phyloP scores from a whole-genome alignment of 2,329 filamentous ascomycete genomes.

The Sphaerostilbella broomeana region DNA sequence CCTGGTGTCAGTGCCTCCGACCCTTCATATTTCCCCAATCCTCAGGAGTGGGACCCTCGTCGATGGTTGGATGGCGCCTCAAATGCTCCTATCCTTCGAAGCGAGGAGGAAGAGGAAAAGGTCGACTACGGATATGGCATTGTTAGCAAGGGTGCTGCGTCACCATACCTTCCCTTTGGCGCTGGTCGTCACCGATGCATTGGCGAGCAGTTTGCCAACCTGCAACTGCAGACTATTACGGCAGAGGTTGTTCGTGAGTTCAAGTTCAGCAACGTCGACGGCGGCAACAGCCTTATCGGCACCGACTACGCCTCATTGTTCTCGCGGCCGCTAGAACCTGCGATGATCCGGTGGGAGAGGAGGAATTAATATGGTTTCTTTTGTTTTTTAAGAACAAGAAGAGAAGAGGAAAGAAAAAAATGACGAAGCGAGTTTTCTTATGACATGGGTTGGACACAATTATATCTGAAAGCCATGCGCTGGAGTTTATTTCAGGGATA shows the following conservation, averaged over 20 bases:
- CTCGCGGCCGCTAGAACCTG: conserved; percentile 64
- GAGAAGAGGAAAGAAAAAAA: conserved; percentile 14
- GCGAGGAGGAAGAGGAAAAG: conserved; percentile 62
- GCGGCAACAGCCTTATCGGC: conserved; percentile 60
- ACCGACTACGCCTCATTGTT: conserved; percentile 67
- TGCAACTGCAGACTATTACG: conserved; percentile 81
- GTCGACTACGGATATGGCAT: conserved; percentile 92
- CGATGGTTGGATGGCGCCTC: conserved; percentile 70
- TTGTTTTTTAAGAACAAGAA: too few species aligned
- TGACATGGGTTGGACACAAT: conserved; percentile 35
- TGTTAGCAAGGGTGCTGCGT: conserved; percentile 82
- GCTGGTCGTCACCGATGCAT: conserved; percentile 92
- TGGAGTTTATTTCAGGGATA: conserved; percentile 7
- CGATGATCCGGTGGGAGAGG: conserved; percentile 69
- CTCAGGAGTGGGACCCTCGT: conserved; percentile 80
- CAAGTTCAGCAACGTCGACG: conserved; percentile 70
- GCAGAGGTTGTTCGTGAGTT: conserved; percentile 70
- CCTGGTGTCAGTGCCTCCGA: conserved; percentile 74
- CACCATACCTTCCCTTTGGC: conserved; percentile 89
- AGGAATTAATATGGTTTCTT: conserved; percentile 38
- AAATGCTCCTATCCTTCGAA: conserved; percentile 43
- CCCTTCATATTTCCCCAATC: conserved; percentile 71
- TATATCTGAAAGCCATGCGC: conserved; percentile 9
- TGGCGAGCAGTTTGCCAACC: conserved; percentile 91
- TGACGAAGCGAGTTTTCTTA: conserved; percentile 46